phyloP scores from a whole-genome alignment of 148 eudicot genomes.

The Nyssa sinensis region DNA sequence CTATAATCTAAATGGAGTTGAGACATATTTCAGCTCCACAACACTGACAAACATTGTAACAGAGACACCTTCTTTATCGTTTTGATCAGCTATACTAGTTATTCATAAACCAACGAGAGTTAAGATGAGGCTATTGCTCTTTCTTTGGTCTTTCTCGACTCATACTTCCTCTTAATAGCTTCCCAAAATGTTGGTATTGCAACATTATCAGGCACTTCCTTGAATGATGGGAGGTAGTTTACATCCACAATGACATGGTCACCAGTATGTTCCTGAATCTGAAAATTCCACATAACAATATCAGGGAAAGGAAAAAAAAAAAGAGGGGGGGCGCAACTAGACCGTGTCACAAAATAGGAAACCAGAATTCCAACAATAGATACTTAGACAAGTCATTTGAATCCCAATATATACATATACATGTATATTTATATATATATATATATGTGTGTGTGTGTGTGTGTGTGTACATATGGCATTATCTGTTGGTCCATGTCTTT shows the following conservation, averaged over 20 bases:
- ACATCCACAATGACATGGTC: conserved; percentile 96
- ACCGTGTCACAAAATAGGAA: too few relatives aligned
- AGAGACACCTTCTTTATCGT: too few relatives aligned
- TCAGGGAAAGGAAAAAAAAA: not conserved
- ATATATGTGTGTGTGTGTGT: too few relatives aligned
- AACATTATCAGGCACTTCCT: conserved; percentile 75
- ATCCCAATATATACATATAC: too few relatives aligned
- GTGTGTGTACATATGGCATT: too few relatives aligned
- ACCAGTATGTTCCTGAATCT: conserved; percentile 78
- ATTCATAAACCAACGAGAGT: not conserved
- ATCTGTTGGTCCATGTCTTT: too few relatives aligned
- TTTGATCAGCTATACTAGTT: not conserved
- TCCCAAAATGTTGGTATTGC: conserved; percentile 96
- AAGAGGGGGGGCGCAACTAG: too few relatives aligned
- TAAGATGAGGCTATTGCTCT: conserved; percentile 3
- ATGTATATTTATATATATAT: too few relatives aligned
- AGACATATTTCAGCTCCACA: too few relatives aligned
- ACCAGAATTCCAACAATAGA: not conserved
- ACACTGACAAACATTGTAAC: too few relatives aligned
- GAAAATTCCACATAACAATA: conserved; percentile 7
- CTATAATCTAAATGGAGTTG: too few relatives aligned
- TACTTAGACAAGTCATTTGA: not conserved
- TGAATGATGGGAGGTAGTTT: conserved; percentile 92
- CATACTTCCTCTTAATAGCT: conserved; percentile 60
- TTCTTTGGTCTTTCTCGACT: conserved; percentile 18